phyloP scores from a whole-genome alignment of 139 green algal species.

The Closterium sp. region DNA sequence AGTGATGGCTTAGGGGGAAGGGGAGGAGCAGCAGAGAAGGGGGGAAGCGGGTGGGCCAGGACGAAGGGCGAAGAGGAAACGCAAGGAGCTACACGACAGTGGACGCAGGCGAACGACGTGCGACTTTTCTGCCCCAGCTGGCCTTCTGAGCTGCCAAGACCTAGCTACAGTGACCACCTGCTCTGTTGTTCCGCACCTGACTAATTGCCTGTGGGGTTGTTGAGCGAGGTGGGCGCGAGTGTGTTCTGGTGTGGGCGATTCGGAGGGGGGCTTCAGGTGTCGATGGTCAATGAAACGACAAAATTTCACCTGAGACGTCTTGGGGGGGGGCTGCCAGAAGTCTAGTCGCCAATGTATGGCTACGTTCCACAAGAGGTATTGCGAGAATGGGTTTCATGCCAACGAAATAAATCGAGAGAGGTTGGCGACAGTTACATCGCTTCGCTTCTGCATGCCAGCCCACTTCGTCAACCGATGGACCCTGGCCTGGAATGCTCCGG shows the following conservation, averaged over 20 bases:
- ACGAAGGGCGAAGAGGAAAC: background rate
- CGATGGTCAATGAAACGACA: background rate
- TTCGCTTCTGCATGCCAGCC: too few relatives aligned
- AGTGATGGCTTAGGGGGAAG: background rate
- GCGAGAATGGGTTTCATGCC: too few relatives aligned
- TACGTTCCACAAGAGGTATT: too few relatives aligned
- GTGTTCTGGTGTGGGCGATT: background rate
- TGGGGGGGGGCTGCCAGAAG: too few relatives aligned
- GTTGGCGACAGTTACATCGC: too few relatives aligned
- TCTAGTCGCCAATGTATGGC: too few relatives aligned
- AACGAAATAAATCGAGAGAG: too few relatives aligned
- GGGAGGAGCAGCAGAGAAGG: too few relatives aligned
- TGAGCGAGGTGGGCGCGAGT: background rate
- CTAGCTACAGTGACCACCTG: background rate
- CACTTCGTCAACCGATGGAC: too few relatives aligned
- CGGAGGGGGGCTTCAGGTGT: background rate
- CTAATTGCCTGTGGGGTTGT: background rate
- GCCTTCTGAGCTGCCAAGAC: background rate
- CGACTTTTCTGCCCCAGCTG: background rate
- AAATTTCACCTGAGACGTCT: background rate
- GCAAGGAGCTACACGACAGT: background rate
- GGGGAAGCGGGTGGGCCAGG: too few relatives aligned
- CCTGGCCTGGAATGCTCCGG: too few relatives aligned
- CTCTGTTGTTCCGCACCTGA: background rate
- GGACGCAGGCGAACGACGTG: background rate